A percentile compares a stretch with the other conserved stretches of the same genome.
phyloP scores from a whole-genome alignment of 495 filamentous ascomycete species.

The Penicillium robsamsonii region DNA sequence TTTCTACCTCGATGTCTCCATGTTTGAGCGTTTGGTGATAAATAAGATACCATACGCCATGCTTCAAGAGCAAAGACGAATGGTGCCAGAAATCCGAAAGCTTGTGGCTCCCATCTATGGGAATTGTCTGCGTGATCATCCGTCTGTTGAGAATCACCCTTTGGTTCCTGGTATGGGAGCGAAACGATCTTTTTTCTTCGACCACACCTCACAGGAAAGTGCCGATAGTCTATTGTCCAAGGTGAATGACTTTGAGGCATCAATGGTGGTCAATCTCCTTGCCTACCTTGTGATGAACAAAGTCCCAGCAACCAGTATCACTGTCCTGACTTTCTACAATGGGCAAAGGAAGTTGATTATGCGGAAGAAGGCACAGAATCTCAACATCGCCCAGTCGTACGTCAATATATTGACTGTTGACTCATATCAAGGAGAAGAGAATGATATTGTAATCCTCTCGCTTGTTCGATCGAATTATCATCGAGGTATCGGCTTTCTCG shows the following conservation, averaged over 20 bases:
- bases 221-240: constrained; percentile 65
- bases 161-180: constrained; percentile 78
- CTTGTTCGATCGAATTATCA: constrained; percentile 69
- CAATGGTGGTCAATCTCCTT: constrained; percentile 74
- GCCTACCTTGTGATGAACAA: constrained; percentile 71
- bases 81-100: constrained; percentile 69
- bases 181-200: constrained; percentile 66
- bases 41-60: constrained; percentile 64
- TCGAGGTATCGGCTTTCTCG: constrained; percentile 65
- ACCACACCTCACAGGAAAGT: constrained; percentile 66
- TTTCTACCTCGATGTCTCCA: constrained; percentile 64
- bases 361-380: constrained; percentile 33
- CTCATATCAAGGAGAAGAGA: constrained; percentile 93
- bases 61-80: constrained; percentile 63
- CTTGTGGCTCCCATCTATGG: constrained; percentile 67
- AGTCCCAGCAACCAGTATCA: constrained; percentile 59
- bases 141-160: constrained; percentile 57
- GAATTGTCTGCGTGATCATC: constrained; percentile 60
- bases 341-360: constrained; percentile 70
- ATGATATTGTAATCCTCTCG: constrained; percentile 80
- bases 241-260: constrained; percentile 69
- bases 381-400: constrained; percentile 31
- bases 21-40: constrained; percentile 74
- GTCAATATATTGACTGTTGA: constrained; percentile 84
- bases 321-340: constrained; percentile 87